phyloP scores from a whole-genome alignment of 192 early-diverging fungal species.

The Dispira simplex region DNA sequence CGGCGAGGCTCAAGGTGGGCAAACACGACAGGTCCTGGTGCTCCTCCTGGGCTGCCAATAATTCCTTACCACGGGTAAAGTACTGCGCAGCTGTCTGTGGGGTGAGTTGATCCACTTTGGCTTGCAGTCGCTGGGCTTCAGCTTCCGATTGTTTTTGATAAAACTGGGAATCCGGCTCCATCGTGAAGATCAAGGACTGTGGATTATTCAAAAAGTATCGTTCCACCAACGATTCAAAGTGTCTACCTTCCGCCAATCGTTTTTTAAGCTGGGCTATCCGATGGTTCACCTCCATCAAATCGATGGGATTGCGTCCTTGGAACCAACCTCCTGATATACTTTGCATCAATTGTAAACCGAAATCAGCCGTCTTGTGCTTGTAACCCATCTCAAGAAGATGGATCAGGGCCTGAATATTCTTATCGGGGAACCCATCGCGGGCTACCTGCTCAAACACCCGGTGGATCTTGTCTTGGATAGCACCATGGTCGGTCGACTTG shows the following conservation, averaged over 20 bases:
- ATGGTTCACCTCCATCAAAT: constrained; percentile 65
- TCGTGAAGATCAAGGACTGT: constrained; percentile 63
- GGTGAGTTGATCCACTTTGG: constrained; percentile 41
- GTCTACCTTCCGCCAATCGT: constrained; percentile 34
- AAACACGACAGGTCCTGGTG: constrained; percentile 66
- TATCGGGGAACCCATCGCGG: constrained; percentile 59
- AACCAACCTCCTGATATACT: constrained; percentile 68
- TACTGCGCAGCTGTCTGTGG: constrained; percentile 40
- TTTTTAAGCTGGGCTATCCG: constrained; percentile 53
- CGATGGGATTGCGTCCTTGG: constrained; percentile 72
- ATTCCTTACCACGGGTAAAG: constrained; percentile 41
- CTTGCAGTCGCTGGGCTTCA: constrained; percentile 49
- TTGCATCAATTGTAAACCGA: constrained; percentile 73
- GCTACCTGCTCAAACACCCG: constrained; percentile 49
- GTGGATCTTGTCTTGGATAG: constrained; percentile 48
- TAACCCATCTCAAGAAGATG: constrained; percentile 81
- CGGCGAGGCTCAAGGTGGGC: constrained; percentile 67
- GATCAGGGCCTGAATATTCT: constrained; percentile 66
- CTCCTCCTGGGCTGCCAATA: constrained; percentile 54
- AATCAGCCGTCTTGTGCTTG: constrained; percentile 78
- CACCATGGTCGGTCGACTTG: constrained; percentile 38
- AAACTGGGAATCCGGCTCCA: constrained; percentile 64
- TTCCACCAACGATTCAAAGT: constrained; percentile 59
- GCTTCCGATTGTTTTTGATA: constrained; percentile 32
- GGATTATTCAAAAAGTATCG: constrained; percentile 67